Evolutionary conservation across 306 rosid genomes (phyloP).

Genomic region (Fragaria iinumae): DNA sequence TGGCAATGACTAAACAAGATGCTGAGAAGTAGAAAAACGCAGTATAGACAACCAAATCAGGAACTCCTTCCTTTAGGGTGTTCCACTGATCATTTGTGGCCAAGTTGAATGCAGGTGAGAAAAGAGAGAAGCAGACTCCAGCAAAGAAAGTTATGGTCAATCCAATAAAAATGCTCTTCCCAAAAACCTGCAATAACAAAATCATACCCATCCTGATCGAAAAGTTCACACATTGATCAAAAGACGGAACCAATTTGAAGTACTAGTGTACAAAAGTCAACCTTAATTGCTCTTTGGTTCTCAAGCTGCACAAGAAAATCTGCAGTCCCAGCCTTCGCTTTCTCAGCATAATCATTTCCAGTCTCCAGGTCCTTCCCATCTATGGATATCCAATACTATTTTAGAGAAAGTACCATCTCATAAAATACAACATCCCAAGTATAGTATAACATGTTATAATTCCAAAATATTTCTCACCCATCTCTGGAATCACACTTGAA

Average conservation of each 20-base stretch:
- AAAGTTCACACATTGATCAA: neutral
- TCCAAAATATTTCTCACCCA: slow-evolving; percentile 36
- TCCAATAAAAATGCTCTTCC: slow-evolving; percentile 66
- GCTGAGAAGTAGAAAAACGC: slow-evolving; percentile 85
- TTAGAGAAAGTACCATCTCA: slow-evolving; percentile 16
- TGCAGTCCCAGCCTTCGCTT: slow-evolving; percentile 72
- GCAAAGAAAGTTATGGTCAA: slow-evolving; percentile 66
- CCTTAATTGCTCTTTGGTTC: slow-evolving; percentile 78
- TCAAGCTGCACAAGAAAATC: slow-evolving; percentile 71
- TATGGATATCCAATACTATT: slow-evolving; percentile 23
- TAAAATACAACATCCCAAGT: neutral
- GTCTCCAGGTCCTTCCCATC: slow-evolving; percentile 45
- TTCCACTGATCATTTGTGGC: slow-evolving; percentile 98
- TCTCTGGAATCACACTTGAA: slow-evolving; percentile 12
- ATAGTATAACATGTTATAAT: slow-evolving; percentile 11
- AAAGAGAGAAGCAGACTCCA: slow-evolving; percentile 76
- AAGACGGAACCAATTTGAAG: neutral
- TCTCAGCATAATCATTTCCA: slow-evolving; percentile 27
- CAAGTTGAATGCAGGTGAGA: slow-evolving; percentile 91
- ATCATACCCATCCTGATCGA: neutral
- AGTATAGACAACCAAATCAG: slow-evolving; percentile 74
- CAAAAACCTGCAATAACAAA: slow-evolving; percentile 58
- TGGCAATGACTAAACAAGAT: slow-evolving; percentile 67
- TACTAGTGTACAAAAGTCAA: slow-evolving; percentile 26
- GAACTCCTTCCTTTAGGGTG: slow-evolving; percentile 63